These are phyloP conservation scores for Fusarium irregulare DNA, from an alignment of 2,329 filamentous ascomycete genomes.

Conservation along the genomic window DNA sequence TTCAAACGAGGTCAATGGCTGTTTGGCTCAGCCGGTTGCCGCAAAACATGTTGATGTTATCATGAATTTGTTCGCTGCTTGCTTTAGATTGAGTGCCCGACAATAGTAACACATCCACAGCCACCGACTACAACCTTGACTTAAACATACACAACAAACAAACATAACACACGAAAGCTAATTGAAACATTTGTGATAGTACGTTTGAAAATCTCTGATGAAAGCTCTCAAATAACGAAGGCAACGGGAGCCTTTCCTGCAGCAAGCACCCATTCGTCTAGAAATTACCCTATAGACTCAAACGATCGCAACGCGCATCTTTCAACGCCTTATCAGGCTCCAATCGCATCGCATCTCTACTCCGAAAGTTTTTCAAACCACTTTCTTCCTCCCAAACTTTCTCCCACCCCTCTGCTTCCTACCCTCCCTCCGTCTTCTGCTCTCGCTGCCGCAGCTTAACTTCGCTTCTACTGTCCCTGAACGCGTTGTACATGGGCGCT, in stretches of 20 bases:
- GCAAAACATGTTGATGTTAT: rapidly evolving
- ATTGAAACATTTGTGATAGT: rapidly evolving
- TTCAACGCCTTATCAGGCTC: not conserved
- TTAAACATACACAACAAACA: not conserved
- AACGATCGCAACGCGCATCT: not conserved
- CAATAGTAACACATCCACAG: rapidly evolving
- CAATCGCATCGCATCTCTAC: not conserved
- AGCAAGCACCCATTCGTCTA: not conserved
- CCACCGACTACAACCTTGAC: not conserved
- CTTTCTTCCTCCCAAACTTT: too few species aligned
- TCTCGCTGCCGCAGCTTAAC: too few species aligned
- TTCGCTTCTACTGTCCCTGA: rapidly evolving
- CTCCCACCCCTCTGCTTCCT: too few species aligned
- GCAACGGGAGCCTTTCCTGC: not conserved
- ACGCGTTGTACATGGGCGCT: not conserved
- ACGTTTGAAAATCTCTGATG: not conserved
- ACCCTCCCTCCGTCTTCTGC: too few species aligned
- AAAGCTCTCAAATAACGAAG: not conserved
- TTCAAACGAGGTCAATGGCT: not conserved
- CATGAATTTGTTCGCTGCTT: not conserved
- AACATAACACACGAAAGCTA: not conserved
- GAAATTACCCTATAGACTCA: not conserved
- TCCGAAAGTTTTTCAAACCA: too few species aligned
- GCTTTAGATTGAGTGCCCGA: not conserved
- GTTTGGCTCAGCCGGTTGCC: not conserved